A percentile compares a stretch with the other conserved stretches of the same genome.
These are phyloP conservation scores for Calocera cornea DNA, from an alignment of 768 basidiomycete species.

Conservation along the genomic window DNA sequence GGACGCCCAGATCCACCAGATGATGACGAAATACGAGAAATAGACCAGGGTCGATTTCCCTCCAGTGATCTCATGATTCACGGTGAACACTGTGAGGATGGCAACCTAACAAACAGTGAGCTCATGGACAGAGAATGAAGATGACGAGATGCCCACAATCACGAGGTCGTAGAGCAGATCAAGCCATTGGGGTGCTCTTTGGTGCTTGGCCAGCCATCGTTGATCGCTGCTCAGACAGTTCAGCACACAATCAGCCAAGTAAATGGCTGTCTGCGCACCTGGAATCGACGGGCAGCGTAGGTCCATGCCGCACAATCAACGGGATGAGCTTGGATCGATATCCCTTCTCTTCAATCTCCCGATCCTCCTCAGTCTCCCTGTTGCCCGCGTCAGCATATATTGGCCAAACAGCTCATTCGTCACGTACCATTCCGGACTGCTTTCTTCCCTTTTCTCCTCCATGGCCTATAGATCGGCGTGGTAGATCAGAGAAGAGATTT, in stretches of 20 bases:
- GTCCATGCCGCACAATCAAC: not conserved
- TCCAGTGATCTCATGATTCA: not conserved
- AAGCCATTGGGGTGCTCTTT: not conserved
- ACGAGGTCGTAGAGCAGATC: not conserved
- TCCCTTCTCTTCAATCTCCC: not conserved
- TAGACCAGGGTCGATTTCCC: not conserved
- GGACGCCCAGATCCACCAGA: conserved; percentile 10
- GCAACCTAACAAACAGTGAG: not conserved
- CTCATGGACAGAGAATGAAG: not conserved
- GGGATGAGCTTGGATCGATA: not conserved
- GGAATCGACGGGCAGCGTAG: not conserved
- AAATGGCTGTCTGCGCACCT: not conserved
- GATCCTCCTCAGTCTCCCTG: not conserved
- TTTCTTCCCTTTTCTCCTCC: not conserved
- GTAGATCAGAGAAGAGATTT: not conserved
- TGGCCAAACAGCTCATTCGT: not conserved
- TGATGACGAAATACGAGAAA: conserved; percentile 7
- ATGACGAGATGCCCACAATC: not conserved
- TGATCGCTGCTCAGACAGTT: not conserved
- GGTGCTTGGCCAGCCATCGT: not conserved
- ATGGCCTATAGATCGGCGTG: not conserved
- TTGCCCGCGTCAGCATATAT: not conserved
- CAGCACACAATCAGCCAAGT: not conserved
- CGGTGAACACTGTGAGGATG: not conserved
- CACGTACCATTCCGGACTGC: not conserved